phyloP scores from a whole-genome alignment of 2,329 filamentous ascomycete species.

The Thermomyces lanuginosus region DNA sequence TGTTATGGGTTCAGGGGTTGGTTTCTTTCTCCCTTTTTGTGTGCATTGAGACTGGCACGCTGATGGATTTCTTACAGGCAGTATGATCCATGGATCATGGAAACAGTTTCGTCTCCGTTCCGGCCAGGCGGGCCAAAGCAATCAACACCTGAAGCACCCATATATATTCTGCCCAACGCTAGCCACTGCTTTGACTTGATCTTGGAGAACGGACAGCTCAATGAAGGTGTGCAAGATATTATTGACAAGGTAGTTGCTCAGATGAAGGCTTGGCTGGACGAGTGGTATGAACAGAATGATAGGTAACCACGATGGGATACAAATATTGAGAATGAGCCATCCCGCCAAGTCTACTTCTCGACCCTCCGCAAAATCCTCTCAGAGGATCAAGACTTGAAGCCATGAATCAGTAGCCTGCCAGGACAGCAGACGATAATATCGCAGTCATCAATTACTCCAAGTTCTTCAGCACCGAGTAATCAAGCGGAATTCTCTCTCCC shows the following conservation, averaged over 20 bases:
- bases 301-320: too few relatives aligned
- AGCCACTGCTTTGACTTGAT: conserved; percentile 42
- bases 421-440: too few relatives aligned
- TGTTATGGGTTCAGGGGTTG: conserved; percentile 42
- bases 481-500: conserved; percentile 30
- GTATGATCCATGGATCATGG: conserved; percentile 44
- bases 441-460: too few relatives aligned
- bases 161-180: conserved; percentile 37
- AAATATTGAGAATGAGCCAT: too few relatives aligned
- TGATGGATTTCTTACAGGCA: conserved; percentile 18
- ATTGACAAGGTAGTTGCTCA: conserved; percentile 35
- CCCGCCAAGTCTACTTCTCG: too few relatives aligned
- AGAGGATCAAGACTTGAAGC: too few relatives aligned
- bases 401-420: too few relatives aligned
- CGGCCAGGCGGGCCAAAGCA: conserved; percentile 39
- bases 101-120: conserved; percentile 36
- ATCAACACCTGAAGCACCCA: conserved; percentile 32
- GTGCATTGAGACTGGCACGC: conserved; percentile 2
- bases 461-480: conserved; percentile 23
- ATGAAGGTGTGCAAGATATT: conserved; percentile 33
- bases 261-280: conserved; percentile 38
- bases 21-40: conserved; percentile 4
- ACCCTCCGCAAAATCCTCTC: too few relatives aligned
- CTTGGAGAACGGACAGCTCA: conserved; percentile 30
- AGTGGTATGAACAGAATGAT: too few relatives aligned